phyloP scores from a whole-genome alignment of 495 filamentous ascomycete species.

The Hypoxylon perforatum region DNA sequence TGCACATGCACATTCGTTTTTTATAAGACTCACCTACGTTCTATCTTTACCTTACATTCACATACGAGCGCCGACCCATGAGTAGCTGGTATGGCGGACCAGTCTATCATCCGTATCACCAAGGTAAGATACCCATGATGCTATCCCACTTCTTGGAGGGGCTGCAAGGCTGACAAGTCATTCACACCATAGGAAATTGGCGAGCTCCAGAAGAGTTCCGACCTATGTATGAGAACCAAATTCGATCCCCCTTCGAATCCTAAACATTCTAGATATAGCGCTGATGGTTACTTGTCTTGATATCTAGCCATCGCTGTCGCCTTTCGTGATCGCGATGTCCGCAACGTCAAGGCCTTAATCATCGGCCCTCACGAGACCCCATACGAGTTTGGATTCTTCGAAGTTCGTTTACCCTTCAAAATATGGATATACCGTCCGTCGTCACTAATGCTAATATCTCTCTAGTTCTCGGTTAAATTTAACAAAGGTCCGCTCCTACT shows the following conservation, averaged over 20 bases:
- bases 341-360: constrained; percentile 87
- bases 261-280: constrained; percentile 17
- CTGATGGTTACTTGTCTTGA: constrained; percentile 8
- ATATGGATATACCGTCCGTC: not conserved
- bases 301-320: constrained; percentile 81
- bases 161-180: constrained; percentile 53
- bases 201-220: constrained; percentile 81
- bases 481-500: constrained; percentile 64
- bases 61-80: constrained; percentile 23
- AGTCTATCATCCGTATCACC: constrained; percentile 86
- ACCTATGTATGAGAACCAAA: constrained; percentile 73
- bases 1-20: not conserved
- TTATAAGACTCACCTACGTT: not conserved
- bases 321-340: constrained; percentile 86
- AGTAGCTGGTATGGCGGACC: constrained; percentile 70
- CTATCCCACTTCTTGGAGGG: constrained; percentile 35
- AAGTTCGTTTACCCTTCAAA: constrained; percentile 65
- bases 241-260: not conserved
- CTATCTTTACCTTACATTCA: not conserved
- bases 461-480: constrained; percentile 74
- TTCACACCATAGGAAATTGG: constrained; percentile 73
- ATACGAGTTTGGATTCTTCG: constrained; percentile 97
- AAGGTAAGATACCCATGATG: constrained; percentile 64
- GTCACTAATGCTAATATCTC: constrained; percentile 37
- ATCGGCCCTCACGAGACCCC: constrained; percentile 94